phyloP scores from a whole-genome alignment of 805 yeast genomes.

The Zygosaccharomyces gambellarensis region DNA sequence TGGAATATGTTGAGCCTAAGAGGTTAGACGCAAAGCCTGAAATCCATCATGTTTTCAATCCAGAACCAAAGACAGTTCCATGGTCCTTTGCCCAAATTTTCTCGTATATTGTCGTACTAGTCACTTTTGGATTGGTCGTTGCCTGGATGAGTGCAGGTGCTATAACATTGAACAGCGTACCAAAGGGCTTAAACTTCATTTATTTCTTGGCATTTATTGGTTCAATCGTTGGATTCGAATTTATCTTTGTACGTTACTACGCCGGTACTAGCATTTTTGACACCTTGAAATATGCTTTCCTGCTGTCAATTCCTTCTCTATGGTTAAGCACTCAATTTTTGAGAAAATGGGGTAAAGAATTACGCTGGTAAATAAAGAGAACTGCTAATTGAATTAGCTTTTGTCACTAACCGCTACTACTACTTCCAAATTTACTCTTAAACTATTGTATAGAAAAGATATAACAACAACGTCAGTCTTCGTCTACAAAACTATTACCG shows the following conservation, averaged over 20 bases:
- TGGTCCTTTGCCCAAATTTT: constrained; percentile 50
- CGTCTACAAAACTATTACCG: constrained; percentile 45
- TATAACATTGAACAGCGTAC: constrained; percentile 25
- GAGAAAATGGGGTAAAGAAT: constrained; percentile 35
- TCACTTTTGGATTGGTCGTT: constrained; percentile 41
- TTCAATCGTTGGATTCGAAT: constrained; percentile 31
- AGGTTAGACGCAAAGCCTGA: constrained; percentile 50
- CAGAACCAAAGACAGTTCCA: constrained; percentile 49
- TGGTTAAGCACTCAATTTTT: constrained; percentile 64
- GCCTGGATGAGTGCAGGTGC: constrained; percentile 39
- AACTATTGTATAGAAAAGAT: neutral
- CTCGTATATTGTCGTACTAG: constrained; percentile 39
- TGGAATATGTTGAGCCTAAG: constrained; percentile 14
- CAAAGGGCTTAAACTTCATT: constrained; percentile 23
- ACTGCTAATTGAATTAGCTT: too few relatives aligned
- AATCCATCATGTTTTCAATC: constrained; percentile 57
- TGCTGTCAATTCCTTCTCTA: constrained; percentile 51
- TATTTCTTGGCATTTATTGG: constrained; percentile 24
- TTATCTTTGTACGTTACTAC: constrained; percentile 29
- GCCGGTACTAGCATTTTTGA: constrained; percentile 32
- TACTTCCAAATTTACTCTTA: neutral
- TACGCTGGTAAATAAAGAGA: neutral
- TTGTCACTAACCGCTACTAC: neutral
- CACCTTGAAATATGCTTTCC: constrained; percentile 23
- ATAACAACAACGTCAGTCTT: constrained; percentile 12